Evolutionary conservation across 768 basidiomycete species (phyloP).

Genomic region (Mycena alexandri): DNA sequence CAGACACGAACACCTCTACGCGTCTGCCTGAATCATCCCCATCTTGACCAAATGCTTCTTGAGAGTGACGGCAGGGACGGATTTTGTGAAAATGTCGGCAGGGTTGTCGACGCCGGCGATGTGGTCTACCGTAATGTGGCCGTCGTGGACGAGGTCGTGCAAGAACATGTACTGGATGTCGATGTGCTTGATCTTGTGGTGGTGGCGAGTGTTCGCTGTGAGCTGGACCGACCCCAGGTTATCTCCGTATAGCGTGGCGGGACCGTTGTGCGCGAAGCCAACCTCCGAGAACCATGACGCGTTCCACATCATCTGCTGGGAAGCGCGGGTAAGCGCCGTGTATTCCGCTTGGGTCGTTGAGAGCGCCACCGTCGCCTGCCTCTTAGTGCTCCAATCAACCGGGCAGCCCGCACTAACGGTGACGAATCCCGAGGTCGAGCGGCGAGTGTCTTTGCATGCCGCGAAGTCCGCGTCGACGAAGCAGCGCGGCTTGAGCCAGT

Average conservation of each 20-base stretch:
- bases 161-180: constrained; percentile 1
- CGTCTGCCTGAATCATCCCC: neutral
- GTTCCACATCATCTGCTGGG: constrained; percentile 12
- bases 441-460: constrained; percentile 1
- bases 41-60: neutral
- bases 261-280: neutral
- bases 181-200: constrained; percentile 13
- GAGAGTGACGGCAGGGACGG: neutral
- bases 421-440: constrained; percentile 1
- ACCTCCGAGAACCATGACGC: neutral
- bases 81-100: constrained; percentile 1
- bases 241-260: neutral
- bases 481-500: neutral
- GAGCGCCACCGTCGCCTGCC: neutral
- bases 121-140: neutral
- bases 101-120: neutral
- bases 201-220: neutral
- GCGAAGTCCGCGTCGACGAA: constrained; percentile 8
- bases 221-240: constrained; percentile 3
- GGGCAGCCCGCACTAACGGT: neutral
- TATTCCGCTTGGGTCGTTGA: neutral
- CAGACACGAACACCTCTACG: constrained; percentile 13
- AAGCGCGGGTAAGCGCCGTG: constrained; percentile 1
- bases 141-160: neutral
- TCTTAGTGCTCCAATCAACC: constrained; percentile 2